Percentiles rank a stretch among this genome's conserved stretches.
These are phyloP conservation scores for Iberis amara DNA, from an alignment of 441 rosid genomes.

Conservation along the genomic window DNA sequence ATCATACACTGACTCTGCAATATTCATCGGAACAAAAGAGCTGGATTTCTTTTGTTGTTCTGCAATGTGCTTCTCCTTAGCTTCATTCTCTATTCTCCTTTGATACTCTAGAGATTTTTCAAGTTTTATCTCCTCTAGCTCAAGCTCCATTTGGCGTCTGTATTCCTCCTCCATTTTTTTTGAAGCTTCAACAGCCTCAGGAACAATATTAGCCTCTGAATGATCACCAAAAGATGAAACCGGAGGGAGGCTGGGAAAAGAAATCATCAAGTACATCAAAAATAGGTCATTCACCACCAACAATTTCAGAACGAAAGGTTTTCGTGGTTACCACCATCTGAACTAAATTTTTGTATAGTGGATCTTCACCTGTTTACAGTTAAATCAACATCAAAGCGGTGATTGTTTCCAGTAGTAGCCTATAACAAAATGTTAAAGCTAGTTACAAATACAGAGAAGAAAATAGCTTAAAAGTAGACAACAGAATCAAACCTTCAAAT, in stretches of 20 bases:
- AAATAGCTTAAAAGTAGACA: conserved; percentile 12
- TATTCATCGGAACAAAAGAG: conserved; percentile 34
- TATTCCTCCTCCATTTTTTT: conserved; percentile 69
- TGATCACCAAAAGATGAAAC: conserved; percentile 49
- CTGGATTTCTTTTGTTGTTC: conserved; percentile 63
- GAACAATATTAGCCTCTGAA: conserved; percentile 42
- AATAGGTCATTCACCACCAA: conserved; percentile 9
- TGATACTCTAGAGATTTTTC: conserved; percentile 83
- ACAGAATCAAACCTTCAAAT: conserved; percentile 51
- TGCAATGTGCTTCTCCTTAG: conserved; percentile 78
- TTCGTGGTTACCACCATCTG: conserved; percentile 9
- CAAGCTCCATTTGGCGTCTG: conserved; percentile 66
- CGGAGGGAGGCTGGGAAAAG: conserved; percentile 52
- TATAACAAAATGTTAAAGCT: conserved; percentile 31
- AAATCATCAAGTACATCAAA: conserved; percentile 25
- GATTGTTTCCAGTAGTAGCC: conserved; percentile 50
- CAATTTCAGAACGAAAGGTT: not conserved
- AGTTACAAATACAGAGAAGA: conserved; percentile 17
- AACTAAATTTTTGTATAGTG: conserved; percentile 2
- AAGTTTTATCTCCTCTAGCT: conserved; percentile 86
- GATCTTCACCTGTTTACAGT: conserved; percentile 51
- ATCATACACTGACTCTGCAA: conserved; percentile 32
- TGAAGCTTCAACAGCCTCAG: conserved; percentile 40
- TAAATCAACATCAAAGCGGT: conserved; percentile 40
- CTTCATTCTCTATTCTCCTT: conserved; percentile 84